Base-by-base conservation (phyloP, 2,329 filamentous ascomycete species). In the Botryotinia calthae region DNA sequence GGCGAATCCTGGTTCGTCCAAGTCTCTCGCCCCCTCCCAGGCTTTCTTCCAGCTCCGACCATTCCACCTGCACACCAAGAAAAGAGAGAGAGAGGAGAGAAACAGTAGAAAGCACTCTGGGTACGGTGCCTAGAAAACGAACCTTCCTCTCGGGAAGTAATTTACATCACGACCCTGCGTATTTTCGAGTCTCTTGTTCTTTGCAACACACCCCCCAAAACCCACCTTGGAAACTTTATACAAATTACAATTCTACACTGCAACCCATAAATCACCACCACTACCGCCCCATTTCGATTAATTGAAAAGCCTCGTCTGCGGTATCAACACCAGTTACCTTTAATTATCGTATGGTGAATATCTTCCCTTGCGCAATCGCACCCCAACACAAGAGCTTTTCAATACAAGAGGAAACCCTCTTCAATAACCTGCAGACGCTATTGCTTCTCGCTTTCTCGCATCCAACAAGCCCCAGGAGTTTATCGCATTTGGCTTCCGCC, bases 381-480 rank as follows among this genome's bases (percentile, higher is more conserved):
- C 40, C 64, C 16, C 46, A 54, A 28, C 28, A 1, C 28, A 37
- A 28, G 16, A 54, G 16, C 40, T 37, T 51, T 20, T 65, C 31
- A 40, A 40, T 18, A 25, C 40, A 10, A 9, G 37, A 37, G 37
- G 37, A 37, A 40, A 2, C 34, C 59, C 25, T 66, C 22, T 54
- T 1, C n/a, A 40, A 54, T 28, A 18, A 2, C 22, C 6, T 54
- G 12, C 22, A n/a, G 22, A 54, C 31, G 31, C 64, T 54, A 37
- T 66, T 54, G 64, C 46, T 66, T 51, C 64, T 66, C 64, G 64
- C 64, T 34, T 66, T 51, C 64, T 66, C 64, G 64, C 64, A 66
- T 54, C 22, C 40, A 66, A 34, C 37, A 54, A 12, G 28, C 61
- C 22, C 63, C 64, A 46, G 64, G 46, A 54, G 31, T 66, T 51